Conservation (phyloP, 352 stramenopile species). For the Plasmopara halstedii region DNA sequence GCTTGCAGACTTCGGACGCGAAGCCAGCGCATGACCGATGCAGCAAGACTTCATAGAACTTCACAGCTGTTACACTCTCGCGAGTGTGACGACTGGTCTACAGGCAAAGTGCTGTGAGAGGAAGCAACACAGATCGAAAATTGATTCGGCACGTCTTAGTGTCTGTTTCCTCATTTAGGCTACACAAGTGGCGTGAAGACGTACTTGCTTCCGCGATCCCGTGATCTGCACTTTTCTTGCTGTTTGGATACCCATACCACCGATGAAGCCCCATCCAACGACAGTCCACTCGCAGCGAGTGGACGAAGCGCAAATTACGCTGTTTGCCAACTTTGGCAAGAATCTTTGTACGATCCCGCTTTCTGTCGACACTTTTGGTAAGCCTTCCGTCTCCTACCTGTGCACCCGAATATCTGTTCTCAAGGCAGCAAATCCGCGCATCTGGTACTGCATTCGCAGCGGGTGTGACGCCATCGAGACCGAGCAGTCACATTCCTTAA, state of each 20-base stretch:
- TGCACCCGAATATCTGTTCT: no score
- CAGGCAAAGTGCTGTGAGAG: neutral
- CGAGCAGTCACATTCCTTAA: no score
- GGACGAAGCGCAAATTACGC: neutral
- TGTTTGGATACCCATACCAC: neutral
- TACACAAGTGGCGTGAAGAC: neutral
- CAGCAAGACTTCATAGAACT: neutral
- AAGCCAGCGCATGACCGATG: neutral
- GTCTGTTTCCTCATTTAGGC: neutral
- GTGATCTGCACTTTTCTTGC: neutral
- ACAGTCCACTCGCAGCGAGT: neutral
- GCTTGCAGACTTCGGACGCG: neutral
- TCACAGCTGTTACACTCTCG: neutral
- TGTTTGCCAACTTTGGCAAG: neutral
- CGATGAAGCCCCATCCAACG: conserved; percentile 5
- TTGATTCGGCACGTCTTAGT: neutral
- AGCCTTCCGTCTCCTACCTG: no score
- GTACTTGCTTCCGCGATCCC: neutral
- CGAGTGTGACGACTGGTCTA: neutral
- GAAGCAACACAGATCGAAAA: neutral
- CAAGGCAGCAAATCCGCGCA: no score
- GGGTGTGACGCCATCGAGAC: no score
- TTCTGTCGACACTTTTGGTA: no score
- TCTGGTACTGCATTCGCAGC: no score
- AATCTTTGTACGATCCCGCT: no score